Conservation (phyloP, 768 basidiomycete species). For the Coprinopsis cinerea region DNA sequence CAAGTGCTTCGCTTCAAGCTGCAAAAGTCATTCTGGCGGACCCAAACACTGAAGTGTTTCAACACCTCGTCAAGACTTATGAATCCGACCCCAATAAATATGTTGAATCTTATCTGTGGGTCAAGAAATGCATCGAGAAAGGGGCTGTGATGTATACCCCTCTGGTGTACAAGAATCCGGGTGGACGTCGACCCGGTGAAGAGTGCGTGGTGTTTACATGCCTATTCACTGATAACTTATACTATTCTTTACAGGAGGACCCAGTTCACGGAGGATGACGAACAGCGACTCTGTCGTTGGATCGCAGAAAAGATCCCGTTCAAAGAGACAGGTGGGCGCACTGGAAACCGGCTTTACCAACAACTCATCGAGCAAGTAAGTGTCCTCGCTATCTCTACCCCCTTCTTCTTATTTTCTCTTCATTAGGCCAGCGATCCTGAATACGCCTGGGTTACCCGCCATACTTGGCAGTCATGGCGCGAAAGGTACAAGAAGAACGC, state of each 20-base stretch:
- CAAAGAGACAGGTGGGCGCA: constrained; percentile 76
- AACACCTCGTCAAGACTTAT: constrained; percentile 65
- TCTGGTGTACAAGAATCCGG: constrained; percentile 77
- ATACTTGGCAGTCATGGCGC: constrained; percentile 89
- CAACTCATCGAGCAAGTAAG: constrained; percentile 70
- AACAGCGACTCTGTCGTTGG: constrained; percentile 68
- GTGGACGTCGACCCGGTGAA: constrained; percentile 74
- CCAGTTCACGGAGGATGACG: constrained; percentile 73
- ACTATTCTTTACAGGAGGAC: constrained; percentile 48
- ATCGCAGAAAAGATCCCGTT: constrained; percentile 81
- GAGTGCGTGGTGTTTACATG: constrained; percentile 44
- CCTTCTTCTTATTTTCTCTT: constrained; percentile 4
- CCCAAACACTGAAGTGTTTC: constrained; percentile 71
- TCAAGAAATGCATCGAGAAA: constrained; percentile 76
- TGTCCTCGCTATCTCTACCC: background rate
- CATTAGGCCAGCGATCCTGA: constrained; percentile 59
- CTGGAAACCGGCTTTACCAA: constrained; percentile 78
- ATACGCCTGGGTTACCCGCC: constrained; percentile 72
- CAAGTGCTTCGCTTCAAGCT: constrained; percentile 59
- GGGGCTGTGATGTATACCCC: constrained; percentile 64
- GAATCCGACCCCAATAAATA: constrained; percentile 68
- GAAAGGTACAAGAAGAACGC: constrained; percentile 86
- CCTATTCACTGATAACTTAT: background rate
- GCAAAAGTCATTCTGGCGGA: constrained; percentile 78
- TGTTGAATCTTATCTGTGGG: constrained; percentile 78